Evolutionary conservation across 2,329 filamentous ascomycete species (phyloP).

Genomic region (Diaporthe amygdali): DNA sequence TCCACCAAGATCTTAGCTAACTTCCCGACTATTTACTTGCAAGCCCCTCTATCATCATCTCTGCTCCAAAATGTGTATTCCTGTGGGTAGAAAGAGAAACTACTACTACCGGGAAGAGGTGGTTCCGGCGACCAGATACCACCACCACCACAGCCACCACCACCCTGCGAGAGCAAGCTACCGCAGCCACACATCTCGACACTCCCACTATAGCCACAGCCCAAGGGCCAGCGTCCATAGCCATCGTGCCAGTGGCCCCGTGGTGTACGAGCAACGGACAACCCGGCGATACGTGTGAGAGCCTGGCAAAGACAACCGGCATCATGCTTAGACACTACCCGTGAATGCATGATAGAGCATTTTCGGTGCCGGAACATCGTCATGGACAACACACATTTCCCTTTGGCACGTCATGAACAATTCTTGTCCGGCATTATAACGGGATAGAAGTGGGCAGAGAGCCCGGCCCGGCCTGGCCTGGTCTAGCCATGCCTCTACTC

Average conservation of each 20-base stretch:
- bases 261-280: slow-evolving; percentile 47
- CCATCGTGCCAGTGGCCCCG: slow-evolving; percentile 36
- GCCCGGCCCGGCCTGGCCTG: neutral
- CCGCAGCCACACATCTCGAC: slow-evolving; percentile 37
- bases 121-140: slow-evolving; percentile 51
- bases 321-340: neutral
- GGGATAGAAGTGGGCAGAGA: neutral
- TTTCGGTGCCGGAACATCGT: neutral
- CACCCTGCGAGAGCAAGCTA: slow-evolving; percentile 49
- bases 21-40: neutral
- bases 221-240: slow-evolving; percentile 47
- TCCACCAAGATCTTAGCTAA: neutral
- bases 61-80: slow-evolving; percentile 55
- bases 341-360: neutral
- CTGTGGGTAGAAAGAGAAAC: slow-evolving; percentile 40
- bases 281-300: slow-evolving; percentile 37
- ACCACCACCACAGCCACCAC: slow-evolving; percentile 38
- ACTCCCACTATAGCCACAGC: slow-evolving; percentile 35
- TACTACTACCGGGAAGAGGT: slow-evolving; percentile 62
- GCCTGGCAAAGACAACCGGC: neutral
- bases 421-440: neutral
- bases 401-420: neutral
- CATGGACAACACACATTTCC: neutral
- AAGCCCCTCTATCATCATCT: neutral
- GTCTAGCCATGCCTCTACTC: neutral